Evolutionary conservation across 1,139 yeast genomes (phyloP).

Genomic region (Schizosaccharomyces versatilis): DNA sequence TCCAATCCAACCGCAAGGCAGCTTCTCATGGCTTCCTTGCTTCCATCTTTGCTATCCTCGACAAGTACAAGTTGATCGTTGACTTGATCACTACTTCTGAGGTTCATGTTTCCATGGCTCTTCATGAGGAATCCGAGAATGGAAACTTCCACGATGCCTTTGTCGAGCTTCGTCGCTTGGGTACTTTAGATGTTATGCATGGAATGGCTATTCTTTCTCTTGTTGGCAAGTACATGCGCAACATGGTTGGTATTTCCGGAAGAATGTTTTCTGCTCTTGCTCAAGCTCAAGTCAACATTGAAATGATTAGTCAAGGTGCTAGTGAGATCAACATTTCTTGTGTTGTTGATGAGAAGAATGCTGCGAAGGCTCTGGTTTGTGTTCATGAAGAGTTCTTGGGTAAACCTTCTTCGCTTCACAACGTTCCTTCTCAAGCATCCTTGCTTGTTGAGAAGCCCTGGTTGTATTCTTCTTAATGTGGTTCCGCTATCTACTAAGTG

Average conservation of each 20-base stretch:
- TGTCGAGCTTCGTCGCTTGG: slow-evolving; percentile 54
- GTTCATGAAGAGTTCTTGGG: slow-evolving; percentile 53
- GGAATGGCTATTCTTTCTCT: slow-evolving; percentile 78
- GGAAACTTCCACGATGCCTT: slow-evolving; percentile 38
- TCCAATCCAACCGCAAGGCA: slow-evolving; percentile 82
- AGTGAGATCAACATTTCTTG: slow-evolving; percentile 92
- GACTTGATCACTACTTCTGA: slow-evolving; percentile 92
- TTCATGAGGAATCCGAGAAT: slow-evolving; percentile 40
- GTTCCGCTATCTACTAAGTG: neutral
- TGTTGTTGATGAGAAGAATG: slow-evolving; percentile 65
- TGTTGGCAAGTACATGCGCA: slow-evolving; percentile 94
- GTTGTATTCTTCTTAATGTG: neutral
- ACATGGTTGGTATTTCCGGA: slow-evolving; percentile 89
- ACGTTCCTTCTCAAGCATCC: slow-evolving; percentile 1
- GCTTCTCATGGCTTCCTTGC: slow-evolving; percentile 90
- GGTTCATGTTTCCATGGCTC: slow-evolving; percentile 95
- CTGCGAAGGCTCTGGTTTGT: slow-evolving; percentile 64
- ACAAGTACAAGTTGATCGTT: slow-evolving; percentile 65
- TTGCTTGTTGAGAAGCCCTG: slow-evolving; percentile 1
- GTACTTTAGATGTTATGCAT: slow-evolving; percentile 69
- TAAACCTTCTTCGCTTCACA: neutral
- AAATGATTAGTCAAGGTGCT: slow-evolving; percentile 96
- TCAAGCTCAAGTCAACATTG: slow-evolving; percentile 76
- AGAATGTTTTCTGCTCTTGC: slow-evolving; percentile 90
- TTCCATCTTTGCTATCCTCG: slow-evolving; percentile 65